These are phyloP conservation scores for Aspergillus heteromorphus DNA, from an alignment of 495 filamentous ascomycete genomes.

Conservation along the genomic window DNA sequence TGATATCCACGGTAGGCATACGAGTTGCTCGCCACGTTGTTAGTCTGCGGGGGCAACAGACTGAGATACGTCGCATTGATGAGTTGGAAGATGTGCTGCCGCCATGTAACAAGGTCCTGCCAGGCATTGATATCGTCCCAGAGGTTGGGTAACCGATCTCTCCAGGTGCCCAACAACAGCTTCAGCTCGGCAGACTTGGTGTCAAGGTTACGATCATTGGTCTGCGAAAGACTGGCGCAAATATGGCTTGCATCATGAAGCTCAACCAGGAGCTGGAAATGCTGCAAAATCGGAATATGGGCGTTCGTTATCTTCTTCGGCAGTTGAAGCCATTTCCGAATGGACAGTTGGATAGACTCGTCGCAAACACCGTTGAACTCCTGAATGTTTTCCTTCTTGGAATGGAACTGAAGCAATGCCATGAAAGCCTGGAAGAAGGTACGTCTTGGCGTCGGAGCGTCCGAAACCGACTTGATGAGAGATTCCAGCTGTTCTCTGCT, in stretches of 20 bases:
- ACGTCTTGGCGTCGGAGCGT: constrained; percentile 88
- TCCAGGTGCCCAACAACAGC: constrained; percentile 87
- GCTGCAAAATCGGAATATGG: constrained; percentile 90
- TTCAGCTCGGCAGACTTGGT: constrained; percentile 94
- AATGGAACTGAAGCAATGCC: constrained; percentile 86
- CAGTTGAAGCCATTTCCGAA: constrained; percentile 96
- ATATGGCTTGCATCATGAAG: constrained; percentile 97
- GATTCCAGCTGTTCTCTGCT: constrained; percentile 84
- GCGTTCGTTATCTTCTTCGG: constrained; percentile 90
- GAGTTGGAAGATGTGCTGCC: constrained; percentile 95
- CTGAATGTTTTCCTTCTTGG: constrained; percentile 70
- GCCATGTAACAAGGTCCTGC: constrained; percentile 98
- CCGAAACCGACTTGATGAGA: constrained; percentile 91
- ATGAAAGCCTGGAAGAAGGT: constrained; percentile 98
- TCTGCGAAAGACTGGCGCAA: constrained; percentile 78
- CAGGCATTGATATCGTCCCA: constrained; percentile 99
- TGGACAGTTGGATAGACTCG: constrained; percentile 92
- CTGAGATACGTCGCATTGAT: constrained; percentile 92
- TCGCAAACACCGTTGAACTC: constrained; percentile 90
- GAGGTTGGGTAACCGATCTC: constrained; percentile 90
- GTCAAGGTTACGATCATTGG: constrained; percentile 80
- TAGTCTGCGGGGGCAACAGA: constrained; percentile 73
- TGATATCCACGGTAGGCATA: constrained; percentile 97
- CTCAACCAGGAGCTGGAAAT: constrained; percentile 98
- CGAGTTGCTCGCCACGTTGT: constrained; percentile 74